Conservation (phyloP, 495 filamentous ascomycete species). For the Evernia prunastri region DNA sequence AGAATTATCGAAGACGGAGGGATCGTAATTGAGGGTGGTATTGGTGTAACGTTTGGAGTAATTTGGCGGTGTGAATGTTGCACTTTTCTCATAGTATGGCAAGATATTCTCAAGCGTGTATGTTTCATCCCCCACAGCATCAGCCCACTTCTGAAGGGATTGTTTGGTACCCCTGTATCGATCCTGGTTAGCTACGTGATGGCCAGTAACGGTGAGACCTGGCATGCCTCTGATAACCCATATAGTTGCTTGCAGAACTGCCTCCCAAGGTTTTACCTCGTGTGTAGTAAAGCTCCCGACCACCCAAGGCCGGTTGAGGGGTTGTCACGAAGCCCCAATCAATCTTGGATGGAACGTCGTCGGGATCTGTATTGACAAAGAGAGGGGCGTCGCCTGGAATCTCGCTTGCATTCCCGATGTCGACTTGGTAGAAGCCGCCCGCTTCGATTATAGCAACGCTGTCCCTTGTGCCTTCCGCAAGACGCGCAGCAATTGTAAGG, state of each 20-base stretch:
- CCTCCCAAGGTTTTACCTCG: conserved; percentile 30
- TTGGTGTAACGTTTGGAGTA: conserved; percentile 17
- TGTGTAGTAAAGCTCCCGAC: conserved; percentile 35
- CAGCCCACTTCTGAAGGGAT: conserved; percentile 50
- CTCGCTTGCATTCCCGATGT: conserved; percentile 28
- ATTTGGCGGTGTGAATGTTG: conserved; percentile 28
- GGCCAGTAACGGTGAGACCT: background rate
- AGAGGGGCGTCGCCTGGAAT: conserved; percentile 31
- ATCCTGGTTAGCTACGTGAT: background rate
- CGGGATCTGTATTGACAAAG: conserved; percentile 22
- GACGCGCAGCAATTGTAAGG: conserved; percentile 41
- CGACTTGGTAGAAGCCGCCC: conserved; percentile 48
- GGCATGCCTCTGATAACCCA: conserved; percentile 36
- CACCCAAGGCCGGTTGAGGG: conserved; percentile 32
- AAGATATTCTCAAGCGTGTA: conserved; percentile 49
- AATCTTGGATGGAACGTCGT: conserved; percentile 31
- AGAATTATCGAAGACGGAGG: conserved; percentile 23
- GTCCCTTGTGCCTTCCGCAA: conserved; percentile 33
- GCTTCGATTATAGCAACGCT: conserved; percentile 52
- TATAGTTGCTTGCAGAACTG: conserved; percentile 27
- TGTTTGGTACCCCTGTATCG: conserved; percentile 14
- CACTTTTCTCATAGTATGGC: conserved; percentile 46
- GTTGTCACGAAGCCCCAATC: conserved; percentile 47
- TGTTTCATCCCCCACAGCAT: conserved; percentile 46
- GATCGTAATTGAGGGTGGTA: conserved; percentile 28